Base-by-base conservation (phyloP, 441 rosid species). In the Populus hybrid region DNA sequence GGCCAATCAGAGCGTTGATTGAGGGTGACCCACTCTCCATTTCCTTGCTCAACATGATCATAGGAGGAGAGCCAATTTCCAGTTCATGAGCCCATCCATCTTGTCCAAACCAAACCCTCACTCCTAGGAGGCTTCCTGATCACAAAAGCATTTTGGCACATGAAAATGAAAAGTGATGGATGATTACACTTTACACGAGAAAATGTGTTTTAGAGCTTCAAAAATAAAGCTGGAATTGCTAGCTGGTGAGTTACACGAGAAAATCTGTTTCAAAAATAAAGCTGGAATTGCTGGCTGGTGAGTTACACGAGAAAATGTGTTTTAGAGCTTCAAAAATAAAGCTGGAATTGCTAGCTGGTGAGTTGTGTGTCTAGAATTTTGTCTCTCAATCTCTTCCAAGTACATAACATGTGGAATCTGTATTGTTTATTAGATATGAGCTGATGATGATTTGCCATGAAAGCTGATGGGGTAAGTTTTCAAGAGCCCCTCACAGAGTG, bases 131-230 rank as follows among this genome's bases (percentile, higher is more conserved):
- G 79, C 88, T 86, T 80, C 73, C 71, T 59, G 42, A 66, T 78
- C 23, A 84, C 88, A 84, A 86, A 84, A 86, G 86, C 76, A 77
- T 53, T 57, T 73, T 38, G 35, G 61, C 70, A 61, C 79, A 78
- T 70, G 65, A 32, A 79, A 21, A 71, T 71, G 79, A 14, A 79
- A 81, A 73, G 78, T 61, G 50, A 26, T 72, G 46, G 36, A 70
- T 75, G 70, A 75, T 75, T 73, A 59, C 59, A 81, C 78, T 81
- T 70, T 79, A 36, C 76, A 28, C 32, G 35, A 42, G 57, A 53
- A 40, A 76, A 57, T 23, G 36, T 53, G 23, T 70, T 10, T 64
- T 5, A 7, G 42, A 71, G 10, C 67, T 36, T 67, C 36, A 34
- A 42, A 34, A 32, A 42, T 61, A 73, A 65, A 69, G 34, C 57